These are phyloP conservation scores for Diversispora epigaea DNA, from an alignment of 192 early-diverging fungal species.

Conservation along the genomic window DNA sequence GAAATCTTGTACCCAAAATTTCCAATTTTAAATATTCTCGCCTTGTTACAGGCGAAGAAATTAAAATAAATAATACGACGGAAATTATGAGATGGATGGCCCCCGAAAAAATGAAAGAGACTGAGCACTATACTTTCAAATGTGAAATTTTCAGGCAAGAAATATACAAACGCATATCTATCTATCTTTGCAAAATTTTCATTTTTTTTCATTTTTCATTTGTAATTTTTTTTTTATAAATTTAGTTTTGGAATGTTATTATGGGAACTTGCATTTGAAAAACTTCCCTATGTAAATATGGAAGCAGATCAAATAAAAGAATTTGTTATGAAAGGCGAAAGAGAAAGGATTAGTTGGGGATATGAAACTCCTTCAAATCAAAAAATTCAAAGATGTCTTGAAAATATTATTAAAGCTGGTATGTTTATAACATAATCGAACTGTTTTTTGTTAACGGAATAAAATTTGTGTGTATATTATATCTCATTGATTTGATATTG, in stretches of 20 bases:
- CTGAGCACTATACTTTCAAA: neutral
- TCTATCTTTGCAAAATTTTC: neutral
- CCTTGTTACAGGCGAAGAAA: neutral
- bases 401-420: neutral
- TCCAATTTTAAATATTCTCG: slow-evolving; percentile 25
- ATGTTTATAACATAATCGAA: neutral
- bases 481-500: too few species aligned
- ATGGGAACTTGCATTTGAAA: slow-evolving; percentile 7
- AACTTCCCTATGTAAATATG: slow-evolving; percentile 9
- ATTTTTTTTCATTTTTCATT: too few species aligned
- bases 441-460: too few species aligned
- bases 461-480: too few species aligned
- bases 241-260: slow-evolving; percentile 12
- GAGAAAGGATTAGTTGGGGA: slow-evolving; percentile 13
- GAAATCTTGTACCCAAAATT: slow-evolving; percentile 6
- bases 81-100: slow-evolving; percentile 27
- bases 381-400: neutral
- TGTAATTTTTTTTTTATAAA: neutral
- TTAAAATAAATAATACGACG: neutral
- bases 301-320: slow-evolving; percentile 5
- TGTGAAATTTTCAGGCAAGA: slow-evolving; percentile 27
- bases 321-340: neutral
- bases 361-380: neutral
- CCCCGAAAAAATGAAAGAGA: neutral
- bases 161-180: neutral